These are phyloP conservation scores for Lactarius hatsudake DNA, from an alignment of 768 basidiomycete genomes.

Conservation along the genomic window DNA sequence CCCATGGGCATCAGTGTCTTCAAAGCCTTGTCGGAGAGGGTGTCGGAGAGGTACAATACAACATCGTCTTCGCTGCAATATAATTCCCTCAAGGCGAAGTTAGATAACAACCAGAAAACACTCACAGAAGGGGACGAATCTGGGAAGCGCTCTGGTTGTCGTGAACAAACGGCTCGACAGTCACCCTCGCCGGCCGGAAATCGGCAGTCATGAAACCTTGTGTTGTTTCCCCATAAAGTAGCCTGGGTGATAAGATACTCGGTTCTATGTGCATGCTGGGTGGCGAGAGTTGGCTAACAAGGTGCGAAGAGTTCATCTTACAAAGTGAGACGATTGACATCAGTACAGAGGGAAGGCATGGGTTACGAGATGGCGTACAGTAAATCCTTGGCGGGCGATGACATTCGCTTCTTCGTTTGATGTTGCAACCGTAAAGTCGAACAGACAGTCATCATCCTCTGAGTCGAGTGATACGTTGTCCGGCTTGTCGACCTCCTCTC, in stretches of 20 bases:
- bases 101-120: neutral
- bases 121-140: neutral
- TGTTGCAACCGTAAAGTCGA: neutral
- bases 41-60: neutral
- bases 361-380: neutral
- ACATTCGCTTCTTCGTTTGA: neutral
- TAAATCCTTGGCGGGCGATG: neutral
- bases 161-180: neutral
- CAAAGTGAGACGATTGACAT: neutral
- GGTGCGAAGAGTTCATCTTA: neutral
- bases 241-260: neutral
- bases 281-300: neutral
- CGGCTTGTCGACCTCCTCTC: neutral
- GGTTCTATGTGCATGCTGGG: neutral
- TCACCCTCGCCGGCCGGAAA: neutral
- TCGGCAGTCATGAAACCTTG: constrained; percentile 9
- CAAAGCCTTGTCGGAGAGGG: neutral
- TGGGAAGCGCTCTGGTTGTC: neutral
- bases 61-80: neutral
- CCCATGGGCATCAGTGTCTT: neutral
- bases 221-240: neutral
- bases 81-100: neutral
- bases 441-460: neutral
- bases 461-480: neutral
- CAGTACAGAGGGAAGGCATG: neutral